Percentiles rank a stretch among this genome's conserved stretches.
These are phyloP conservation scores for Corrigiola litoralis DNA, from an alignment of 179 eudicot species.

Conservation along the genomic window DNA sequence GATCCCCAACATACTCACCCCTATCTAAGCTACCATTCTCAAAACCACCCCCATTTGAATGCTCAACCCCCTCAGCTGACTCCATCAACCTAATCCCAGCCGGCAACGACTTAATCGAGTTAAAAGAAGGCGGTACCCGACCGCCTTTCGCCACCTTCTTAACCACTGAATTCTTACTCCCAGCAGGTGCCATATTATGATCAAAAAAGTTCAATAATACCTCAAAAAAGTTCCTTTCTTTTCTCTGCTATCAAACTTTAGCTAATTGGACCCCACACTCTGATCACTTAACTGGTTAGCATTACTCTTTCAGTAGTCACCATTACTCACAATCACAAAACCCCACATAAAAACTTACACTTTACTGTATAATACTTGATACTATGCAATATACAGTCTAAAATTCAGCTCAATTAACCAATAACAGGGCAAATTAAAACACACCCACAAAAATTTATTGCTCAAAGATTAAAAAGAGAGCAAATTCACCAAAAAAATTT, in stretches of 20 bases:
- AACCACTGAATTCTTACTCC: constrained; percentile 25
- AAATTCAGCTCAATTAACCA: constrained; percentile 11
- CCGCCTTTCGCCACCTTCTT: constrained; percentile 40
- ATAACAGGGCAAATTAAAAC: constrained; percentile 6
- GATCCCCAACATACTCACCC: constrained; percentile 32
- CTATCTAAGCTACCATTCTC: constrained; percentile 34
- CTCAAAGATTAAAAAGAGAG: too few species aligned
- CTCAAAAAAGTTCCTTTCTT: constrained; percentile 31
- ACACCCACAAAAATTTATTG: too few species aligned
- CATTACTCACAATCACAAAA: constrained; percentile 16
- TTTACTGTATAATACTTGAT: background rate
- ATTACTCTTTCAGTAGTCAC: constrained; percentile 19
- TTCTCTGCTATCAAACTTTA: constrained; percentile 44
- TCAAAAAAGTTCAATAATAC: constrained; percentile 35
- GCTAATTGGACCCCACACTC: constrained; percentile 42
- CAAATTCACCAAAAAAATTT: background rate
- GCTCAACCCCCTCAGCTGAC: constrained; percentile 23
- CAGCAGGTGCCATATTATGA: constrained; percentile 39
- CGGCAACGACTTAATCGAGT: constrained; percentile 81
- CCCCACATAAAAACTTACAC: background rate
- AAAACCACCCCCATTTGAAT: constrained; percentile 27
- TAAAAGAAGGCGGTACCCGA: constrained; percentile 40
- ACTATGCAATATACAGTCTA: background rate
- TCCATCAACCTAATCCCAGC: constrained; percentile 53
- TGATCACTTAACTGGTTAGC: constrained; percentile 44